These are phyloP conservation scores for Diaporthe amygdali DNA, from an alignment of 2,329 filamentous ascomycete genomes.

Conservation along the genomic window DNA sequence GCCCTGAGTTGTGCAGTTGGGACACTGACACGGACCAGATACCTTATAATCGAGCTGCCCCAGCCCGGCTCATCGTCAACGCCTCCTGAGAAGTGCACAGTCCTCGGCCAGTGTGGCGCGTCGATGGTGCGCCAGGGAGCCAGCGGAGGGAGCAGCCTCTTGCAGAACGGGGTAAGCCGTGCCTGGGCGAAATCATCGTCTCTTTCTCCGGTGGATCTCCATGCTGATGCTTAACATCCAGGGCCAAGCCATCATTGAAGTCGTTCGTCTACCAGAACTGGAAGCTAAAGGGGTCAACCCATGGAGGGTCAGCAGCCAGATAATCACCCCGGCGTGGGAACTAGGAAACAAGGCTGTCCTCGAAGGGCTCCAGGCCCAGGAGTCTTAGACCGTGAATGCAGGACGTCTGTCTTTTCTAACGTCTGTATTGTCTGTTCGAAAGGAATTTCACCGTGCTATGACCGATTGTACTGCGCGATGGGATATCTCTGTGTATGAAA, in stretches of 20 bases:
- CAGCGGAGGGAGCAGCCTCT: slow-evolving; percentile 28
- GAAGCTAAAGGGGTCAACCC: slow-evolving; percentile 36
- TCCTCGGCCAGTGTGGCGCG: slow-evolving; percentile 30
- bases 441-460: not conserved
- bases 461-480: slow-evolving; percentile 7
- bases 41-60: slow-evolving; percentile 32
- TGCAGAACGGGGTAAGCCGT: slow-evolving; percentile 36
- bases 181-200: not conserved
- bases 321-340: slow-evolving; percentile 31
- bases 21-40: slow-evolving; percentile 19
- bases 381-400: not conserved
- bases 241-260: slow-evolving; percentile 34
- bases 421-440: not conserved
- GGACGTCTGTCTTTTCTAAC: not conserved
- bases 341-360: slow-evolving; percentile 31
- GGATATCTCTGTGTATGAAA: slow-evolving; percentile 22
- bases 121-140: slow-evolving; percentile 30
- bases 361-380: not conserved
- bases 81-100: slow-evolving; percentile 30
- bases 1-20: not conserved
- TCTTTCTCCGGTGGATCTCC: not conserved
- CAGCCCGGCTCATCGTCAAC: slow-evolving; percentile 25
- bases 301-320: slow-evolving; percentile 36
- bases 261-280: slow-evolving; percentile 32
- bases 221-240: slow-evolving; percentile 8